phyloP scores from a whole-genome alignment of 306 rosid species.

The Ziziphus jujuba region DNA sequence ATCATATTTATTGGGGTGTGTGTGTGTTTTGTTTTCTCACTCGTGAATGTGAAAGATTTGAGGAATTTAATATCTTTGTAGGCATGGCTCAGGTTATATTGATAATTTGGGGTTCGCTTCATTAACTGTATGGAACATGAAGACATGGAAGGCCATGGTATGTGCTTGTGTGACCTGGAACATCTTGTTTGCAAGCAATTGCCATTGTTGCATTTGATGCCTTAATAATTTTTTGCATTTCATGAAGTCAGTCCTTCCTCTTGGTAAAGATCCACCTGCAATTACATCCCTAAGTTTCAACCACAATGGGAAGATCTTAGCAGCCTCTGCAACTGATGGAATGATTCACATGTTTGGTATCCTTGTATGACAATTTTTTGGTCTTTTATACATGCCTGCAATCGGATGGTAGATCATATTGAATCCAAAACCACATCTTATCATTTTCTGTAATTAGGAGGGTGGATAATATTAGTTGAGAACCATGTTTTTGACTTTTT shows the following conservation, averaged over 20 bases:
- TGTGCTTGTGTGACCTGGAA: constrained; percentile 38
- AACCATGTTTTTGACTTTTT: not conserved
- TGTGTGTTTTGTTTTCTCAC: constrained; percentile 12
- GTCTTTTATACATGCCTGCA: constrained; percentile 6
- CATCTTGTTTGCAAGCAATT: not conserved
- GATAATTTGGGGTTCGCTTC: constrained; percentile 81
- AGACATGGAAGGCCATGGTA: constrained; percentile 94
- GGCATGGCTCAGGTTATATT: constrained; percentile 56
- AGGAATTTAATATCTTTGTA: constrained; percentile 31
- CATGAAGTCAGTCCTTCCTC: constrained; percentile 97
- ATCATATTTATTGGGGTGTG: not conserved
- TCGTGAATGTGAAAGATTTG: constrained; percentile 17
- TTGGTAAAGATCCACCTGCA: constrained; percentile 98
- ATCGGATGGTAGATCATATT: constrained; percentile 6
- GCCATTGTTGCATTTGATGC: constrained; percentile 22
- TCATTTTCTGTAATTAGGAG: not conserved
- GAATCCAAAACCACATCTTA: not conserved
- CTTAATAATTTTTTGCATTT: constrained; percentile 53
- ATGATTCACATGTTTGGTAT: constrained; percentile 99
- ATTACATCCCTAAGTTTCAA: constrained; percentile 92
- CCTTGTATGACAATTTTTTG: constrained; percentile 41
- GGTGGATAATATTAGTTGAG: not conserved
- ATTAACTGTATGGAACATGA: constrained; percentile 96
- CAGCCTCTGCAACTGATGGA: constrained; percentile 93
- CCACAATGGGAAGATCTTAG: constrained; percentile 96